Percentiles rank a stretch among this genome's conserved stretches.
Evolutionary conservation across 1,284 basidiomycete genomes (phyloP).

Genomic region (Puccinia coronata): DNA sequence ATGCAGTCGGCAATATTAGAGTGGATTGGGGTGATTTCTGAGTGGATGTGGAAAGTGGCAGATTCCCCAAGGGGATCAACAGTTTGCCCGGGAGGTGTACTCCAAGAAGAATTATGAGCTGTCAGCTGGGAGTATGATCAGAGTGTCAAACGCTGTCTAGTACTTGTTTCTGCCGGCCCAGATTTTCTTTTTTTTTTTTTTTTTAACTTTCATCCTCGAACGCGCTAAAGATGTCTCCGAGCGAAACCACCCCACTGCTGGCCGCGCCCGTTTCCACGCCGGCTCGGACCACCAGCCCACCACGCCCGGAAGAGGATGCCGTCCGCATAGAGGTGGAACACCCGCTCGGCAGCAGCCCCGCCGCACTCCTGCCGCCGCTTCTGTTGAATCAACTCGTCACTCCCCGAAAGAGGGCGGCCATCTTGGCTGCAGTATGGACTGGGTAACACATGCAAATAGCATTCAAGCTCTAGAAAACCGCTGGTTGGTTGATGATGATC

Average conservation of each 20-base stretch:
- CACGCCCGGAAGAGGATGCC: neutral
- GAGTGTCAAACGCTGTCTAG: neutral
- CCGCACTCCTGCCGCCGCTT: neutral
- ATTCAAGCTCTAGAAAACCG: neutral
- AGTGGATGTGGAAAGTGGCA: neutral
- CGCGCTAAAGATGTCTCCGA: conserved; percentile 24
- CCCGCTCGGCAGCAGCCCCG: neutral
- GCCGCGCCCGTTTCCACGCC: neutral
- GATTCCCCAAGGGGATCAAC: neutral
- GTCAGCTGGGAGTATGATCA: neutral
- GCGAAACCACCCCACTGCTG: conserved; percentile 23
- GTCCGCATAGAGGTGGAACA: neutral
- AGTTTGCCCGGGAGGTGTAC: neutral
- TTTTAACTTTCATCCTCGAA: no score
- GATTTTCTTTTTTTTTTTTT: no score
- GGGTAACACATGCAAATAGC: neutral
- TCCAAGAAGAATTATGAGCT: neutral
- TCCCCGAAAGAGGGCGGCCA: neutral
- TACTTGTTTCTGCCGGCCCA: no score
- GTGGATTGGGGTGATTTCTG: no score
- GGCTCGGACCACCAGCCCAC: neutral
- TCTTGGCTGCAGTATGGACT: conserved; percentile 23
- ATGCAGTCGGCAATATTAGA: no score
- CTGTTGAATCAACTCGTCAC: conserved; percentile 4
- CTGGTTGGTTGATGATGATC: neutral